Evolutionary conservation across 2,329 filamentous ascomycete genomes (phyloP).

Genomic region (Stachybotrys chlorohalonatus): DNA sequence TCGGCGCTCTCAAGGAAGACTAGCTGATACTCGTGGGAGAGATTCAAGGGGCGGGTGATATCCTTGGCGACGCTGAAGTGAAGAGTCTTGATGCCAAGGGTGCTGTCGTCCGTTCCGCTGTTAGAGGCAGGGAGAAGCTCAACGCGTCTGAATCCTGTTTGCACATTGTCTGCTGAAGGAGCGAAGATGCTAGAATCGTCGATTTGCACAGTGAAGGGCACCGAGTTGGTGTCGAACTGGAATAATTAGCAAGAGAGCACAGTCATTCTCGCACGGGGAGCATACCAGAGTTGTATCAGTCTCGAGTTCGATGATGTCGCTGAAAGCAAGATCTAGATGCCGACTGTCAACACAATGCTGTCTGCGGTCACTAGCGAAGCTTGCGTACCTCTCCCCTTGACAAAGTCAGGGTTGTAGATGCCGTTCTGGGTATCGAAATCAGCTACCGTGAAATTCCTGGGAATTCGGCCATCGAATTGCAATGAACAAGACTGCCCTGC

Average conservation of each 20-base stretch:
- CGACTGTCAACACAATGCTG: too few species aligned
- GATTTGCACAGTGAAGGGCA: conserved; percentile 45
- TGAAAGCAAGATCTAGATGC: conserved; percentile 35
- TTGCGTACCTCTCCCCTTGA: conserved; percentile 35
- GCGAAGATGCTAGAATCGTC: conserved; percentile 51
- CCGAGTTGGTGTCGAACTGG: conserved; percentile 32
- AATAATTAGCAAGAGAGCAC: conserved; percentile 7
- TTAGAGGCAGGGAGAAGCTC: conserved; percentile 44
- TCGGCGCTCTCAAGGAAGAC: conserved; percentile 38
- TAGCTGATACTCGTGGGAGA: conserved; percentile 52
- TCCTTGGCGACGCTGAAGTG: conserved; percentile 53
- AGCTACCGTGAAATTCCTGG: conserved; percentile 23
- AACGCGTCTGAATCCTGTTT: conserved; percentile 51
- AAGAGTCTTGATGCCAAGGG: conserved; percentile 47
- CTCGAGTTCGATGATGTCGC: conserved; percentile 37
- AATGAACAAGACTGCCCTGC: conserved; percentile 13
- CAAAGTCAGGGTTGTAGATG: conserved; percentile 41
- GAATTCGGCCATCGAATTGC: conserved; percentile 38
- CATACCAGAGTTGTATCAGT: conserved; percentile 25
- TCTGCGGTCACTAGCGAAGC: too few species aligned
- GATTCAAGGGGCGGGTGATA: conserved; percentile 39
- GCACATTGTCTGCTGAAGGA: conserved; percentile 35
- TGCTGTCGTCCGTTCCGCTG: conserved; percentile 40
- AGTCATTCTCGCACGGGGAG: conserved; percentile 4
- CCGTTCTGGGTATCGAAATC: conserved; percentile 32